Percentiles rank a stretch among this genome's conserved stretches.
phyloP scores from a whole-genome alignment of 352 stramenopile genomes.

The Globisporangium viniferum region DNA sequence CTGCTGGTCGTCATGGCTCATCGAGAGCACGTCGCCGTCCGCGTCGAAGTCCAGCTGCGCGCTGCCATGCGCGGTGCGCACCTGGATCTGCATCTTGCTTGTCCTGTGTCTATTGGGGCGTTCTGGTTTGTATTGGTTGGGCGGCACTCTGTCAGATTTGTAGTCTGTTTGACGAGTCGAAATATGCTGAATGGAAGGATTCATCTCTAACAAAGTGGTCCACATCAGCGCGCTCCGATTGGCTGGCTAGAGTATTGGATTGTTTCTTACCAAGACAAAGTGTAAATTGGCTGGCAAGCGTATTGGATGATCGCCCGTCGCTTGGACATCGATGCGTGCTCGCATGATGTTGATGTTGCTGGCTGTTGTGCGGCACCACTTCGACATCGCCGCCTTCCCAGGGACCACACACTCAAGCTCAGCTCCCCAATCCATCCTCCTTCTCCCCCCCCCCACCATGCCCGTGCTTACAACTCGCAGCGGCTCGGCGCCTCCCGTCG shows the following conservation, averaged over 20 bases:
- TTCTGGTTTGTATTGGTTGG: not conserved
- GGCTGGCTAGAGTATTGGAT: too few species aligned
- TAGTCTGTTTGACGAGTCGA: not conserved
- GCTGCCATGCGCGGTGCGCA: slow-evolving; percentile 6
- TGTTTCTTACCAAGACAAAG: too few species aligned
- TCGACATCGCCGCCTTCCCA: slow-evolving; percentile 8
- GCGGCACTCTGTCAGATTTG: not conserved
- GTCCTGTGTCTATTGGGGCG: not conserved
- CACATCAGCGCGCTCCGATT: too few species aligned
- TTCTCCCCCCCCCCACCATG: too few species aligned
- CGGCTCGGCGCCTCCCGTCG: slow-evolving; percentile 47
- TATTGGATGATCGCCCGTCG: slow-evolving; percentile 8
- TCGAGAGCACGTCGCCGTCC: slow-evolving; percentile 16
- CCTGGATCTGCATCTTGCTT: slow-evolving; percentile 21
- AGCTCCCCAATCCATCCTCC: not conserved
- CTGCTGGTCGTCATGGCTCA: not conserved
- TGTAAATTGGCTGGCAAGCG: not conserved
- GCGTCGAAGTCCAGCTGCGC: slow-evolving; percentile 1
- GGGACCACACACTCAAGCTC: not conserved
- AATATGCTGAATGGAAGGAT: not conserved
- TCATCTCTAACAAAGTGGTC: too few species aligned
- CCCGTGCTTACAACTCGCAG: slow-evolving; percentile 44
- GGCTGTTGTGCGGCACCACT: slow-evolving; percentile 4
- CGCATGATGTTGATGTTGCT: slow-evolving; percentile 16
- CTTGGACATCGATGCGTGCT: not conserved